phyloP scores from a whole-genome alignment of 208 protist species.

The Crithidia thermophila region DNA sequence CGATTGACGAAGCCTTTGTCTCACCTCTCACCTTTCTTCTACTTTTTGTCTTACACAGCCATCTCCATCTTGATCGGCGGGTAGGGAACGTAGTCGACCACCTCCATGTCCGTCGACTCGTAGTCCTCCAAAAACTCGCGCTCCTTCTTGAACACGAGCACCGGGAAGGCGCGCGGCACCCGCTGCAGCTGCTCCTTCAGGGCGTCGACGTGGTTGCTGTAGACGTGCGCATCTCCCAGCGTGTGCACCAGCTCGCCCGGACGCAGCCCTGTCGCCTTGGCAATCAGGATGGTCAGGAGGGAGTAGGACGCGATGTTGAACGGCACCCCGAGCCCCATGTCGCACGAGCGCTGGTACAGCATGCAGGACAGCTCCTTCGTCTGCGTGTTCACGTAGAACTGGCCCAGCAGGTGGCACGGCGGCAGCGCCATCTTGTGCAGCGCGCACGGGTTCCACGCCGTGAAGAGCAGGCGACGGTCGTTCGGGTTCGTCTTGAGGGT shows the following conservation, averaged over 20 bases:
- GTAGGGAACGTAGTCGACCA: constrained; percentile 96
- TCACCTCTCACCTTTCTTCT: no score
- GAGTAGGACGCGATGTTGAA: constrained; percentile 99
- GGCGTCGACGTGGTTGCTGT: constrained; percentile 98
- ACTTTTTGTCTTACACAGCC: constrained; percentile 91
- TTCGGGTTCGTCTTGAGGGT: constrained; percentile 94
- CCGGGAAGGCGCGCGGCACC: constrained; percentile 94
- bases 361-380: constrained; percentile 95
- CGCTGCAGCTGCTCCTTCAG: constrained; percentile 94
- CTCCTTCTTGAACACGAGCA: constrained; percentile 67
- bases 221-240: constrained; percentile 99
- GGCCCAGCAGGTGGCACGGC: constrained; percentile 97
- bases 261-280: constrained; percentile 92
- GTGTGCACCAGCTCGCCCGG: constrained; percentile 97
- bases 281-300: constrained; percentile 95
- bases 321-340: constrained; percentile 98
- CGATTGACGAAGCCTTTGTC: no score
- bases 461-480: constrained; percentile 96
- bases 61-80: constrained; percentile 97
- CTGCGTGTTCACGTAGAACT: constrained; percentile 96
- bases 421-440: constrained; percentile 97
- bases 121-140: constrained; percentile 94
- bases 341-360: constrained; percentile 94
- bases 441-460: constrained; percentile 97
- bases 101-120: constrained; percentile 90